Evolutionary conservation across 116 monocot genomes (phyloP), one percentile per base, ranked within the genome.

Genomic region (Trichopus zeylanicus): DNA sequence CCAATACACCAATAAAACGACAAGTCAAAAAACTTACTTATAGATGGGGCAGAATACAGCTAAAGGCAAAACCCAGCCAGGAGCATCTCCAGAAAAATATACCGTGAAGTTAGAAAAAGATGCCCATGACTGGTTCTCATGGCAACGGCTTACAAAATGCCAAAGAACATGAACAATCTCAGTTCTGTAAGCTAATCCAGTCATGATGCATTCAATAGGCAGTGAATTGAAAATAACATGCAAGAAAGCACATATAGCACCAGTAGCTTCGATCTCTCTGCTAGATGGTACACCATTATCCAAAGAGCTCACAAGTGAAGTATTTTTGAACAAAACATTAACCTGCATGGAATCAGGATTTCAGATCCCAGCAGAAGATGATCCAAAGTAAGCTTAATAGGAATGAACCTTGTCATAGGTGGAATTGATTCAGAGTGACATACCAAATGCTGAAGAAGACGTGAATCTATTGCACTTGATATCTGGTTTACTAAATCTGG

Each of bases 1-100:
- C 37, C 37, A 42, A 3, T 42, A 42, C 18, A 42, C n/a, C 2
- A 15, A 13, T 16, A 6, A 59, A 58, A 16, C 16, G 10, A 66
- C n/a, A 0, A 2, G 48, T 1, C 27, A 69, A 13, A 69, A 26
- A 37, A 11, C 81, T 78, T 85, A 99, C 99, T 83, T 99, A 71
- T 92, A 99, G 49, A 99, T 74, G 34, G 99, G 99, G 64, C 82
- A 92, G 60, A 99, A 99, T 57, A 92, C 88, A 57, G 88, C 67
- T 31, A 92, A 63, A 56, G 92, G 92, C 62, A 99, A 70, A 30
- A 99, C 70, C 92, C 92, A 99, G 39, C 88, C 80, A 29, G 75
- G 76, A 68, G 71, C 63, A 70, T 92, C 92, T 62, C 64, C 81
- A 67, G 88, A 71, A 35, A 82, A 51, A 68, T 58, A 59, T 46